Evolutionary conservation across 129 eudicot species (phyloP), one percentile per base, ranked within the genome.

Genomic region (Sambucus nigra): DNA sequence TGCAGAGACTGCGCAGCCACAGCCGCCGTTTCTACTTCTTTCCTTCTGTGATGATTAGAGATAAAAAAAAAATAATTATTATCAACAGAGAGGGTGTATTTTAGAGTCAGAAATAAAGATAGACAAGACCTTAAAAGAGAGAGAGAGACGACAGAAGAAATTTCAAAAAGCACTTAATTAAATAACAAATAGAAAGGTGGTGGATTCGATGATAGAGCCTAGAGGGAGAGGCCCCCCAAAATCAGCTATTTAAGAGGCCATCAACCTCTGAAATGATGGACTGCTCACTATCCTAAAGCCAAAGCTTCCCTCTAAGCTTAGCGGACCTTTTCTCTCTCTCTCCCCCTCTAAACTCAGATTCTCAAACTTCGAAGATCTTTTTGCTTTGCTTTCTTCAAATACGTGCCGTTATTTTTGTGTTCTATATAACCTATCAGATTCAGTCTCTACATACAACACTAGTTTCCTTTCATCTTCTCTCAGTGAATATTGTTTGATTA

Each of bases 181-280:
- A 35, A 35, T 35, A 7, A 1, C 8, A 35, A 35, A 35, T 32
- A 29, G 66, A 59, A n/a, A 26, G 63, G 19, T n/a, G 29, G 19
- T 27, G 21, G 12, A 38, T 5, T 12, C 9, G 51, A 66, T 26
- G 6, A 35, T 49, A 51, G 29, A 28, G 50, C 53, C 0, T 7
- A 15, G 42, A 35, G 12, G 24, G 3, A 6, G 51, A 6, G 55
- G 15, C 39, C 70, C 72, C n/a, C 50, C 53, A 67, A 79, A 61
- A 68, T 71, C 82, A 68, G 70, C 74, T 80, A 80, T 80, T 71
- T 59, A 79, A 75, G 61, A 74, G 56, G 39, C 45, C 42, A 35
- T 35, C 42, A 35, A 35, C 42, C 42, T 35, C 65, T 25, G 64
- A 69, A 63, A 57, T 45, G 54, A 58, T 52, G 44, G 45, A 58